These are phyloP conservation scores for Zychaea mexicana DNA, from an alignment of 371 early-diverging fungal species.

Conservation along the genomic window DNA sequence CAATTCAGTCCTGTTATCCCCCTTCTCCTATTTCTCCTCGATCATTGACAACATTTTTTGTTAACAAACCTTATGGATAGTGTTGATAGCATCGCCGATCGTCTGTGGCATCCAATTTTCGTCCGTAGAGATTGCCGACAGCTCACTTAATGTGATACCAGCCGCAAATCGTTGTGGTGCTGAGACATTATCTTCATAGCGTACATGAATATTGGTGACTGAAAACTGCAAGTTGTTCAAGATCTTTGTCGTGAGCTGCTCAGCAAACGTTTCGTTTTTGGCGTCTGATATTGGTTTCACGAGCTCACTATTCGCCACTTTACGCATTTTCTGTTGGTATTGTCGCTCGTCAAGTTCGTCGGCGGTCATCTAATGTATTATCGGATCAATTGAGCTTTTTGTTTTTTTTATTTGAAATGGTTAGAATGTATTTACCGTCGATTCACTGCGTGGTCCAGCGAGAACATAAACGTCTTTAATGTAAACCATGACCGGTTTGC, in stretches of 20 bases:
- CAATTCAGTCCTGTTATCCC: too few species aligned
- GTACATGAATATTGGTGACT: conserved; percentile 93
- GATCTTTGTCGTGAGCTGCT: conserved; percentile 88
- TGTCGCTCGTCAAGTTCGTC: conserved; percentile 81
- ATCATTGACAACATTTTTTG: not conserved
- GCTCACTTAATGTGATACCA: conserved; percentile 88
- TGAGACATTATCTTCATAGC: conserved; percentile 90
- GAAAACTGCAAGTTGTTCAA: conserved; percentile 96
- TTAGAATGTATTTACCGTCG: conserved; percentile 33
- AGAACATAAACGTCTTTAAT: conserved; percentile 90
- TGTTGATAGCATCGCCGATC: conserved; percentile 73
- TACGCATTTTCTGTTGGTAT: conserved; percentile 82
- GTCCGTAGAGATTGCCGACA: conserved; percentile 93
- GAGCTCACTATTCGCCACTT: conserved; percentile 82
- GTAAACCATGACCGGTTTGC: conserved; percentile 86
- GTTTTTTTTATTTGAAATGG: not conserved
- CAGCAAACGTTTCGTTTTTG: conserved; percentile 79
- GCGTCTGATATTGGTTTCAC: conserved; percentile 43
- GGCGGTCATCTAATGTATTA: conserved; percentile 63
- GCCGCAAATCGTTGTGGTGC: conserved; percentile 84
- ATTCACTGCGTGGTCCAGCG: conserved; percentile 81
- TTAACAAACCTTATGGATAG: conserved; percentile 76
- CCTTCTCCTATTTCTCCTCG: not conserved
- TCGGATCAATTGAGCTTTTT: not conserved
- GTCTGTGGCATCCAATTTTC: conserved; percentile 86